A percentile compares a stretch with the other conserved stretches of the same genome.
Evolutionary conservation across 352 stramenopile species (phyloP).

Genomic region (Sclerospora graminicola): DNA sequence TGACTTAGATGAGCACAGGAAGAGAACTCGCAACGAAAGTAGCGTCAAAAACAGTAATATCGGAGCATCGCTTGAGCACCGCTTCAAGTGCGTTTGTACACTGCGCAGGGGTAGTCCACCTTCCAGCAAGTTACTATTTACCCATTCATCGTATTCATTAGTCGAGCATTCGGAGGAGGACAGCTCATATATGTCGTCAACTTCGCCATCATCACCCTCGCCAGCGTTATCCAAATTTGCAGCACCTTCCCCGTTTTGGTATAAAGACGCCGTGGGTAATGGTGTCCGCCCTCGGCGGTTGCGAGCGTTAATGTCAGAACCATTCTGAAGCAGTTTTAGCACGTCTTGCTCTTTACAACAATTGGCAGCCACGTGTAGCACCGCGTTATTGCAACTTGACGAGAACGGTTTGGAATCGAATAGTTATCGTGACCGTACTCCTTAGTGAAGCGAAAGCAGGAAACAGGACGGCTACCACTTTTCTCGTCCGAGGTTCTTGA

Average conservation of each 20-base stretch:
- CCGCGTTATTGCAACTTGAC: conserved; percentile 80
- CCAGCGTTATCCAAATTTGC: too few relatives aligned
- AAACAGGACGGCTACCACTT: conserved; percentile 30
- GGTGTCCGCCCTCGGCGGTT: conserved; percentile 73
- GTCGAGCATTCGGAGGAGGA: too few relatives aligned
- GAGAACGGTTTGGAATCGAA: conserved; percentile 38
- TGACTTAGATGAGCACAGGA: too few relatives aligned
- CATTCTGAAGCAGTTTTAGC: conserved; percentile 77
- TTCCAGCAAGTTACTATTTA: too few relatives aligned
- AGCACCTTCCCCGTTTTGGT: conserved; percentile 75
- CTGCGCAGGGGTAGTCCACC: too few relatives aligned
- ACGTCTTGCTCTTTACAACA: conserved; percentile 83
- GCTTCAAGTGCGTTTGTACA: too few relatives aligned
- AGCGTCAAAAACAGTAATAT: too few relatives aligned
- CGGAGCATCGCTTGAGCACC: too few relatives aligned
- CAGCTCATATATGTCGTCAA: too few relatives aligned
- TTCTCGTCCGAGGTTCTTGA: conserved; percentile 9
- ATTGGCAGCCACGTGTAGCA: conserved; percentile 79
- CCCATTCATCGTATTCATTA: too few relatives aligned
- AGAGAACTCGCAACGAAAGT: too few relatives aligned
- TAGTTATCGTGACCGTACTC: conserved; percentile 54
- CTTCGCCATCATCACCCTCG: too few relatives aligned
- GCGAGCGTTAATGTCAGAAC: conserved; percentile 74
- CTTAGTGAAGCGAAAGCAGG: conserved; percentile 76
- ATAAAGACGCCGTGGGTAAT: conserved; percentile 71